Base-by-base conservation (phyloP, 1,139 yeast genomes). In the Suhomyces yuchorum region DNA sequence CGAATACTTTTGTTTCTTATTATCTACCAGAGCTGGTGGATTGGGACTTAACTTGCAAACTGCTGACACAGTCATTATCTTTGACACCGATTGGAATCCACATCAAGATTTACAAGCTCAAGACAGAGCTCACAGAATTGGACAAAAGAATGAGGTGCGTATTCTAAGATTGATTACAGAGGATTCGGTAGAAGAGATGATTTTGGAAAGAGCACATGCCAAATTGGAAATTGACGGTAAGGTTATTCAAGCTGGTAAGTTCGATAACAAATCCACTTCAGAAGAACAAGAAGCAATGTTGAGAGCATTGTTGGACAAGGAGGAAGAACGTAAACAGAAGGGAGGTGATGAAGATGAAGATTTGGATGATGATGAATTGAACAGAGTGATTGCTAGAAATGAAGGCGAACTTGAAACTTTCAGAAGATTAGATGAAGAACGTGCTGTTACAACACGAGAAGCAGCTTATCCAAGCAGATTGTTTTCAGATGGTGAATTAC, bases 61-160 rank as follows among this genome's bases (percentile, higher is more conserved):
- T 11, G 96, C 96, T 5, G 96, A 88, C 68, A 87, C 96, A 0
- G 96, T 88, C 42, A 85, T 88, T 56, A 87, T 88, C 51, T 87
- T 87, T 60, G 96, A 88, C 63, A 86, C 95, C 7, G 96, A 88
- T 74, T 87, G 95, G 93, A 88, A 88, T 63, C 96, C 96, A 3
- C 96, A 88, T 71, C 96, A 88, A 66, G 96, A 88, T 80, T 78
- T 88, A 61, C 96, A 88, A 67, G 96, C 96, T 7, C 93, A 87
- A 67, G 96, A 89, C 65, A 81, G 96, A 71, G 96, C 96, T 0
- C 96, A 88, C 70, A 80, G 96, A 73, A 87, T 88, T 67, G 96
- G 96, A 40, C 96, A 88, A 64, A 87, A 87, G 73, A 87, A 87
- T 62, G 95, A 86, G 63, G 96, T 88, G 37, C 75, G 92, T 61